A percentile compares a stretch with the other conserved stretches of the same genome.
Conservation (phyloP, 2,329 filamentous ascomycete genomes). For the Fusarium burgessii region DNA sequence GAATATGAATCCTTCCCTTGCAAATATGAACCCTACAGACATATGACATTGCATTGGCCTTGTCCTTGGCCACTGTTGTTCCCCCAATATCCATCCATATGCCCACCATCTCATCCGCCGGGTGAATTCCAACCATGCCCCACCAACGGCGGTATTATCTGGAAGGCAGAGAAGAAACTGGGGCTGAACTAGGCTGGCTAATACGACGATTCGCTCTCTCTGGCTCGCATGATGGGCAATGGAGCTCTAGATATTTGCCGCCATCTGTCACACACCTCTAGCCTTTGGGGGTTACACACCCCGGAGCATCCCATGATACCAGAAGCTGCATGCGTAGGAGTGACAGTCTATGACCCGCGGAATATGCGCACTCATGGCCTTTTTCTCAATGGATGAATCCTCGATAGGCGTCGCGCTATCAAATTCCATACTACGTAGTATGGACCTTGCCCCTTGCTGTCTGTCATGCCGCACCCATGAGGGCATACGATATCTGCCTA, state of each 20-base stretch:
- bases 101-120: slow-evolving; percentile 40
- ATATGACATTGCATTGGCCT: background rate
- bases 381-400: slow-evolving; percentile 11
- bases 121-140: slow-evolving; percentile 43
- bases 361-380: slow-evolving; percentile 6
- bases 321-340: background rate
- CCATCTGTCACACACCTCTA: slow-evolving; percentile 15
- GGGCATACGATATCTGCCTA: slow-evolving; percentile 22
- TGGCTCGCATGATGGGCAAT: slow-evolving; percentile 15
- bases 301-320: slow-evolving; percentile 33
- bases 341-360: slow-evolving; percentile 18
- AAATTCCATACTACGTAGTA: slow-evolving; percentile 24
- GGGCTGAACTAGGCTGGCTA: background rate
- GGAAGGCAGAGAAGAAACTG: slow-evolving; percentile 6
- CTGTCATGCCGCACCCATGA: slow-evolving; percentile 37
- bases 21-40: background rate
- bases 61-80: slow-evolving; percentile 17
- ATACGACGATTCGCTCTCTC: slow-evolving; percentile 8
- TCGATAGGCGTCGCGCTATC: slow-evolving; percentile 40
- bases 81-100: slow-evolving; percentile 7
- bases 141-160: slow-evolving; percentile 42
- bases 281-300: slow-evolving; percentile 15
- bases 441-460: background rate
- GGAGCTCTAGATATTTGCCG: slow-evolving; percentile 24
- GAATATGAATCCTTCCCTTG: background rate